Base-by-base conservation (phyloP, 495 filamentous ascomycete genomes). In the Aspergillus cristatus region DNA sequence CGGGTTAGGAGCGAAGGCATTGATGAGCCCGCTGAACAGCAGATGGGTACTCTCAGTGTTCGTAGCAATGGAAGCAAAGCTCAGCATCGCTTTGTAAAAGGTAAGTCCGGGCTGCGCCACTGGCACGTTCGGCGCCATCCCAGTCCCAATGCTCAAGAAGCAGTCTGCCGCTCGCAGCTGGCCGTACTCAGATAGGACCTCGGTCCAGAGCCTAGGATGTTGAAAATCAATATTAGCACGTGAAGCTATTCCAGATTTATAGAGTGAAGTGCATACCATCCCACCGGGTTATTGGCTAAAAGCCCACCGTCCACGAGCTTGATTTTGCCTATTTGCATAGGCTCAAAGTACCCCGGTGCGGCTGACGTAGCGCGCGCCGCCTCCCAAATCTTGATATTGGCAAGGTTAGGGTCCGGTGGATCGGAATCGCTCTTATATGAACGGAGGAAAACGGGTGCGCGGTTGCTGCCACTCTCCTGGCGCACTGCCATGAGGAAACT, bases 311-410 rank as follows among this genome's bases (percentile, higher is more conserved):
- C 53, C 7, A 44, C 29, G 11, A 46, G 40, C 1, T 37, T 39
- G 1, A 15, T 18, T 11, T 18, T 32, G 5, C 48, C 55, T 8
- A 63, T 40, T 14, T 40, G 37, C 13, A 63, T 50, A 1, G 51
- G 48, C 32, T 65, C 53, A 43, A 67, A 69, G 32, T 60, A 66
- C 1, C 51, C 54, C 1, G 62, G 51, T 2, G 63, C 65, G 0
- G 64, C 64, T 1, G 60, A 55, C 1, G 63, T 69, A 2, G 62
- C 65, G 1, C 58, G 50, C 8, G 60, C 65, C 5, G 62, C 60
- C 28, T 69, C 36, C 56, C 58, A 66, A 3, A 68, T 55, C 26
- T 57, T 53, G 40, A 48, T 41, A 15, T 35, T 41, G 7, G 30
- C 33, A 8, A 37, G 41, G 0, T 20, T 37, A n/a, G n/a, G n/a